These are phyloP conservation scores for Plenodomus tracheiphilus DNA, from an alignment of 2,329 filamentous ascomycete genomes.

Conservation along the genomic window DNA sequence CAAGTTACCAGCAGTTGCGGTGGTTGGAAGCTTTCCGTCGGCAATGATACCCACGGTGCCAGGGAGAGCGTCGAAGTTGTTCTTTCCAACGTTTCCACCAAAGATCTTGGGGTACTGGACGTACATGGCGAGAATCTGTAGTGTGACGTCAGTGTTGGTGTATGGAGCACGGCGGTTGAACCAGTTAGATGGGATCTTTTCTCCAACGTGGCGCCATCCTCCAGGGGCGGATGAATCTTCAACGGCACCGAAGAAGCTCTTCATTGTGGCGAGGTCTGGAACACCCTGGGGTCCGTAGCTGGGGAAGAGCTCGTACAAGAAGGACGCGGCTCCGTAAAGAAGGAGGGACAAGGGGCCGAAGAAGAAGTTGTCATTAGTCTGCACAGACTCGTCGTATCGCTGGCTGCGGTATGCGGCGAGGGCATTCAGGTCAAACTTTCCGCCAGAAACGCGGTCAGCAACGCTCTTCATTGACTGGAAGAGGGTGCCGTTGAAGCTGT, in stretches of 20 bases:
- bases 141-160: slow-evolving; percentile 40
- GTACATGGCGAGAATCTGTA: slow-evolving; percentile 49
- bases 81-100: slow-evolving; percentile 47
- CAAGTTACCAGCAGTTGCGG: slow-evolving; percentile 28
- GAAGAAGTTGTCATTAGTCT: slow-evolving; percentile 48
- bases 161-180: slow-evolving; percentile 39
- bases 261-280: slow-evolving; percentile 21
- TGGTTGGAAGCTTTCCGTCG: slow-evolving; percentile 42
- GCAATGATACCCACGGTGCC: slow-evolving; percentile 43
- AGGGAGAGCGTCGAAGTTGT: slow-evolving; percentile 44
- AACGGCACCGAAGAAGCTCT: slow-evolving; percentile 47
- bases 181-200: slow-evolving; percentile 50
- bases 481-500: slow-evolving; percentile 47
- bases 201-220: slow-evolving; percentile 42
- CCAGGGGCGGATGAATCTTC: slow-evolving; percentile 40
- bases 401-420: slow-evolving; percentile 46
- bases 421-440: slow-evolving; percentile 44
- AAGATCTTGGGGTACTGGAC: slow-evolving; percentile 49
- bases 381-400: slow-evolving; percentile 45
- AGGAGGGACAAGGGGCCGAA: slow-evolving; percentile 48
- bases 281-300: slow-evolving; percentile 24
- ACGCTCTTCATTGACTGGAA: slow-evolving; percentile 45
- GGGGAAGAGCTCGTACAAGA: slow-evolving; percentile 51
- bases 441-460: slow-evolving; percentile 27
- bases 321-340: slow-evolving; percentile 48